phyloP scores from a whole-genome alignment of 345 rosid genomes.

The Dovyalis caffra region DNA sequence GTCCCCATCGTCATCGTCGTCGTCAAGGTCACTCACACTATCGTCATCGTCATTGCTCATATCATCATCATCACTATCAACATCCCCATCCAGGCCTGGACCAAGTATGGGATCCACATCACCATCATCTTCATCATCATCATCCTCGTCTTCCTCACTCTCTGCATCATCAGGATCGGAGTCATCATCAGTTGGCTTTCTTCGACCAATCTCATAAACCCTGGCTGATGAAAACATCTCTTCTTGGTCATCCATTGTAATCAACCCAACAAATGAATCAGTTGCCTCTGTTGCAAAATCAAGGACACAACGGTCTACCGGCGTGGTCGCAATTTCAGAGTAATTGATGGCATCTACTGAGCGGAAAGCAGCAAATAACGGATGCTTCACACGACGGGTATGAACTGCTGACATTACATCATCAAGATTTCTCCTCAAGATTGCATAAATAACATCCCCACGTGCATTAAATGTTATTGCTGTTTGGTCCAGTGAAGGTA shows the following conservation, averaged over 20 bases:
- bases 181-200: conserved; percentile 93
- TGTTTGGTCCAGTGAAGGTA: conserved; percentile 92
- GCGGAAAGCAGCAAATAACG: conserved; percentile 79
- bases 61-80: conserved; percentile 74
- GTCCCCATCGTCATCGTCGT: conserved; percentile 55
- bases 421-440: conserved; percentile 89
- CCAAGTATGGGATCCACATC: conserved; percentile 72
- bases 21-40: conserved; percentile 59
- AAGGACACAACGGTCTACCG: conserved; percentile 92
- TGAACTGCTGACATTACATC: conserved; percentile 88
- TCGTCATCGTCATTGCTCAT: conserved; percentile 64
- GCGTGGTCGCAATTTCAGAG: conserved; percentile 86
- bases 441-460: conserved; percentile 95
- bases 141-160: conserved; percentile 90
- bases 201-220: conserved; percentile 87
- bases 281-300: conserved; percentile 93
- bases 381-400: conserved; percentile 86
- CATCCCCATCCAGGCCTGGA: conserved; percentile 59
- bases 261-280: conserved; percentile 84
- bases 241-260: conserved; percentile 94
- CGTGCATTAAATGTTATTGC: conserved; percentile 79
- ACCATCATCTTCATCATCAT: conserved; percentile 67
- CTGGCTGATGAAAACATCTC: conserved; percentile 91
- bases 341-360: conserved; percentile 91
- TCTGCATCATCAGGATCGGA: conserved; percentile 97